Percentiles rank a stretch among this genome's conserved stretches.
These are phyloP conservation scores for Asterionellopsis glacialis DNA, from an alignment of 108 stramenopile genomes.

Conservation along the genomic window DNA sequence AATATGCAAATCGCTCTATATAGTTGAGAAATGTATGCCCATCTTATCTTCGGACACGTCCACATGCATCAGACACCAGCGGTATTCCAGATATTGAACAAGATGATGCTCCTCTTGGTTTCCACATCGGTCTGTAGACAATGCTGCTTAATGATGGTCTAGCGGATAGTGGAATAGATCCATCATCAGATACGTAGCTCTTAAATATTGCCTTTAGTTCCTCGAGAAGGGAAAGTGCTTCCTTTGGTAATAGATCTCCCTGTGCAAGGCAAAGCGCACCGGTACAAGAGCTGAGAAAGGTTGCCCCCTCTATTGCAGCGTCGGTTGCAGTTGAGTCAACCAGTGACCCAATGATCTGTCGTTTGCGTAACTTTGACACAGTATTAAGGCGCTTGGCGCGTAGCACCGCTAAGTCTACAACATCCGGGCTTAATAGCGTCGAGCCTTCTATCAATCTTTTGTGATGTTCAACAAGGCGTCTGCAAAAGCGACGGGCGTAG, in stretches of 20 bases:
- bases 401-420: slow-evolving; percentile 30
- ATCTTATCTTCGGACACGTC: slow-evolving; percentile 50
- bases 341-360: slow-evolving; percentile 15
- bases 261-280: slow-evolving; percentile 52
- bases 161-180: slow-evolving; percentile 15
- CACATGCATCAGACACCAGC: slow-evolving; percentile 68
- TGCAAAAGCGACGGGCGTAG: slow-evolving; percentile 61
- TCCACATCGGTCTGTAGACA: slow-evolving; percentile 60
- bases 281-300: slow-evolving; percentile 25
- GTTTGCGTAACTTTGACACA: slow-evolving; percentile 33
- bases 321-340: slow-evolving; percentile 34
- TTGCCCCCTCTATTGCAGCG: slow-evolving; percentile 32
- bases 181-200: slow-evolving; percentile 10
- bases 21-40: too few species aligned
- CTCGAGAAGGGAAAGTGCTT: slow-evolving; percentile 31
- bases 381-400: slow-evolving; percentile 29
- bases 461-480: slow-evolving; percentile 62
- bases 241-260: slow-evolving; percentile 63
- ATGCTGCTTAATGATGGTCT: slow-evolving; percentile 47
- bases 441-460: slow-evolving; percentile 39
- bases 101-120: slow-evolving; percentile 51
- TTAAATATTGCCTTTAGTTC: slow-evolving; percentile 53
- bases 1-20: too few species aligned
- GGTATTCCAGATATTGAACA: slow-evolving; percentile 58
- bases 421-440: slow-evolving; percentile 28